These are phyloP conservation scores for Cymbopogon flexuosus DNA, from an alignment of 202 grass and related monocot genomes.

Conservation along the genomic window DNA sequence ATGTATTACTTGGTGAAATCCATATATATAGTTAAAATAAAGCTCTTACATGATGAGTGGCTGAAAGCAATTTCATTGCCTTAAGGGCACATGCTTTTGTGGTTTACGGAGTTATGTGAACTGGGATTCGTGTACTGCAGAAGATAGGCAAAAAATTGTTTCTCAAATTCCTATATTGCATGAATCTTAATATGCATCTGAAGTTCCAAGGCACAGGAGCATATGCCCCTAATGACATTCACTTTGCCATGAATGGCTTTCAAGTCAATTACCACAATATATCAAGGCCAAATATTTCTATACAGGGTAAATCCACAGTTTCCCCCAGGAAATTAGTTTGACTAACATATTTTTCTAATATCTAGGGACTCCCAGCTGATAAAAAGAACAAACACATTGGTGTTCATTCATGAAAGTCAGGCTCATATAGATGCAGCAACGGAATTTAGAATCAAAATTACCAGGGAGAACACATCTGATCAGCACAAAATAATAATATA, in stretches of 20 bases:
- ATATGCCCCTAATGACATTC: not conserved
- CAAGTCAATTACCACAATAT: not conserved
- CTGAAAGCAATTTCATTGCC: not conserved
- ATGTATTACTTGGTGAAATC: not conserved
- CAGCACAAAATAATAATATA: slow-evolving; percentile 9
- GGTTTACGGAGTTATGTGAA: not conserved
- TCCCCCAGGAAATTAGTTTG: not conserved
- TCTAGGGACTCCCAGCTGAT: not conserved
- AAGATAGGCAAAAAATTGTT: not conserved
- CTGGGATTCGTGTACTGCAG: not conserved
- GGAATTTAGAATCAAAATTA: not conserved
- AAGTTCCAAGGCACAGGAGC: not conserved
- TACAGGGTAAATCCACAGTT: not conserved
- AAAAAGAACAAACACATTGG: not conserved
- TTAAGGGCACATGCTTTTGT: not conserved
- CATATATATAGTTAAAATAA: not conserved
- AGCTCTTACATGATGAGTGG: not conserved
- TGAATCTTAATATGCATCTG: not conserved
- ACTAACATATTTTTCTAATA: not conserved
- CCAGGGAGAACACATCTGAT: not conserved
- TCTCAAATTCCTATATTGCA: not conserved
- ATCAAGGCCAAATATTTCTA: not conserved
- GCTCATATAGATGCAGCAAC: slow-evolving; percentile 6
- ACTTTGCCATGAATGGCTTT: not conserved
- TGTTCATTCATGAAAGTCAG: not conserved